phyloP scores from a whole-genome alignment of 768 basidiomycete genomes.

The Boletus pseudopeckii region DNA sequence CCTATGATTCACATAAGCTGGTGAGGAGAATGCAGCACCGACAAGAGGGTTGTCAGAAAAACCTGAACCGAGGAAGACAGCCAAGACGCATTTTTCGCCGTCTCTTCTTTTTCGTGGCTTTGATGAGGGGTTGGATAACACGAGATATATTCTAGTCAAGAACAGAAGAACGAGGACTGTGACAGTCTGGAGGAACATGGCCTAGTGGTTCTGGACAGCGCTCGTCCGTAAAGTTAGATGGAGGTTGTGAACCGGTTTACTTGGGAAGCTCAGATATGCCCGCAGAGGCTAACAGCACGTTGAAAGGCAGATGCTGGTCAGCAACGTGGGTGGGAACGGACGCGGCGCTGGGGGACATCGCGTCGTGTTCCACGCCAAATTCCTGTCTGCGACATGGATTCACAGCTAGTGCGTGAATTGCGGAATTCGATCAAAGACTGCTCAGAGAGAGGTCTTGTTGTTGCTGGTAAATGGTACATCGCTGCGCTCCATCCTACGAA shows the following conservation, averaged over 20 bases:
- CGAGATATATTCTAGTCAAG: constrained; percentile 16
- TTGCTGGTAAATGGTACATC: constrained; percentile 75
- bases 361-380: neutral
- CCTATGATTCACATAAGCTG: constrained; percentile 46
- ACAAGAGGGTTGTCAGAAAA: constrained; percentile 21
- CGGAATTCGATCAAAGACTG: constrained; percentile 68
- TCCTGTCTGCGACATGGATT: constrained; percentile 36
- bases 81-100: constrained; percentile 47
- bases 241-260: neutral
- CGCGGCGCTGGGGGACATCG: neutral
- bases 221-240: no score
- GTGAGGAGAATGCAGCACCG: neutral
- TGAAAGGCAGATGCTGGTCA: neutral
- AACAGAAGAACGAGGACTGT: constrained; percentile 11
- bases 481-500: constrained; percentile 6
- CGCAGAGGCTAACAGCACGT: neutral
- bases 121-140: constrained; percentile 12
- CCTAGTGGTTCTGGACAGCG: neutral
- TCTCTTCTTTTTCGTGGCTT: constrained; percentile 13
- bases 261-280: neutral
- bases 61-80: constrained; percentile 95
- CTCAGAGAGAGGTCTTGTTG: constrained; percentile 62
- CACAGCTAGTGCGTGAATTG: constrained; percentile 52
- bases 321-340: constrained; percentile 16
- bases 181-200: constrained; percentile 16